Conservation (phyloP, 768 basidiomycete genomes). For the Rhizopogon vesiculosus region DNA sequence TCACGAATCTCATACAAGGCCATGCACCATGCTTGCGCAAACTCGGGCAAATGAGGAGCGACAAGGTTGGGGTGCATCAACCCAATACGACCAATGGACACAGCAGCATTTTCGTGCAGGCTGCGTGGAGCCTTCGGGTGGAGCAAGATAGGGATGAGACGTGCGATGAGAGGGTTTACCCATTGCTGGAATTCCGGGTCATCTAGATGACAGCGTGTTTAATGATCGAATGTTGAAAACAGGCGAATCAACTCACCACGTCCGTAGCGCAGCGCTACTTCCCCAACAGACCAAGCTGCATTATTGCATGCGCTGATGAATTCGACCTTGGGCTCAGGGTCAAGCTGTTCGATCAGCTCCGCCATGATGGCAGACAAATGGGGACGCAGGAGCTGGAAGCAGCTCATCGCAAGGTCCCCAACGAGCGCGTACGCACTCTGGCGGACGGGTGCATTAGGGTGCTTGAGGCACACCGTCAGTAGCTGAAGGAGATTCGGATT, state of each 20-base stretch:
- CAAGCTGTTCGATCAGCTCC: slow-evolving; percentile 84
- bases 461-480: slow-evolving; percentile 86
- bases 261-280: slow-evolving; percentile 91
- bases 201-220: slow-evolving; percentile 33
- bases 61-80: slow-evolving; percentile 87
- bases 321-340: slow-evolving; percentile 89
- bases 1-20: slow-evolving; percentile 97
- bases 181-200: slow-evolving; percentile 89
- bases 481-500: slow-evolving; percentile 78
- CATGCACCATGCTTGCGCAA: slow-evolving; percentile 96
- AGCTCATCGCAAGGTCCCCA: slow-evolving; percentile 96
- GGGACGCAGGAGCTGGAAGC: slow-evolving; percentile 81
- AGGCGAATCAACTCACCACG: slow-evolving; percentile 44
- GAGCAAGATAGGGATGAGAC: slow-evolving; percentile 89
- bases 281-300: slow-evolving; percentile 99
- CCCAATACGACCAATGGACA: slow-evolving; percentile 95
- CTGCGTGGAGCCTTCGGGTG: slow-evolving; percentile 92
- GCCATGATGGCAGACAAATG: slow-evolving; percentile 87
- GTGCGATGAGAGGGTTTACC: slow-evolving; percentile 81
- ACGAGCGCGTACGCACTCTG: slow-evolving; percentile 98
- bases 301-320: slow-evolving; percentile 98
- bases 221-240: slow-evolving; percentile 1
- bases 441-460: slow-evolving; percentile 92
- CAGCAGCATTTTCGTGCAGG: slow-evolving; percentile 96
- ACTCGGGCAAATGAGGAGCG: slow-evolving; percentile 84